Evolutionary conservation across 441 rosid genomes (phyloP).

Genomic region (Erodium moschatum): DNA sequence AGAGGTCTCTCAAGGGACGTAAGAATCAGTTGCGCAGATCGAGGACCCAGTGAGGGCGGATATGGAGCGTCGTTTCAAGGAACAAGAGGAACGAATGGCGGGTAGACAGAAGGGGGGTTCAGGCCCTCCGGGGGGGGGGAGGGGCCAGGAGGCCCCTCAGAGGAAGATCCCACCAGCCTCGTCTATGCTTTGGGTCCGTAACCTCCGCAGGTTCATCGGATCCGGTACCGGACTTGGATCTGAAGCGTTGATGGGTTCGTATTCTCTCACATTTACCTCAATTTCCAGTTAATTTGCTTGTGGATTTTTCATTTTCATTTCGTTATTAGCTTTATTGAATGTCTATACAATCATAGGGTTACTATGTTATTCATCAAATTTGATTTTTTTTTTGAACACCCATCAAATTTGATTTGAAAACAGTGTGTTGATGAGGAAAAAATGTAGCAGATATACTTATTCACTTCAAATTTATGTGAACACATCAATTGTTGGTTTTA

Average conservation of each 20-base stretch:
- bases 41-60: too few species aligned
- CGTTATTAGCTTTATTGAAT: background rate
- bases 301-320: background rate
- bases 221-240: constrained; percentile 95
- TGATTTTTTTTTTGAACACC: too few species aligned
- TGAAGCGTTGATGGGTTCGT: constrained; percentile 92
- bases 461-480: too few species aligned
- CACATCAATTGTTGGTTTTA: too few species aligned
- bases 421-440: background rate
- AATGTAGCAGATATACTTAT: too few species aligned
- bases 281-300: background rate
- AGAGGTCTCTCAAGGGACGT: too few species aligned
- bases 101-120: too few species aligned
- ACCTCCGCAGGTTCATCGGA: constrained; percentile 80
- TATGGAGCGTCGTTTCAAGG: too few species aligned
- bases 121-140: too few species aligned
- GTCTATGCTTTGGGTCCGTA: constrained; percentile 92
- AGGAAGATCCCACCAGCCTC: constrained; percentile 89
- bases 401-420: background rate
- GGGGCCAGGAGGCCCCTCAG: constrained; percentile 70
- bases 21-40: too few species aligned
- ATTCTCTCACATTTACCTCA: background rate
- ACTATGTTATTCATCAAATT: background rate
- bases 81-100: too few species aligned
- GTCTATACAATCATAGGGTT: background rate